Base-by-base conservation (phyloP, 768 basidiomycete species). In the Udeniomyces megalosporus region DNA sequence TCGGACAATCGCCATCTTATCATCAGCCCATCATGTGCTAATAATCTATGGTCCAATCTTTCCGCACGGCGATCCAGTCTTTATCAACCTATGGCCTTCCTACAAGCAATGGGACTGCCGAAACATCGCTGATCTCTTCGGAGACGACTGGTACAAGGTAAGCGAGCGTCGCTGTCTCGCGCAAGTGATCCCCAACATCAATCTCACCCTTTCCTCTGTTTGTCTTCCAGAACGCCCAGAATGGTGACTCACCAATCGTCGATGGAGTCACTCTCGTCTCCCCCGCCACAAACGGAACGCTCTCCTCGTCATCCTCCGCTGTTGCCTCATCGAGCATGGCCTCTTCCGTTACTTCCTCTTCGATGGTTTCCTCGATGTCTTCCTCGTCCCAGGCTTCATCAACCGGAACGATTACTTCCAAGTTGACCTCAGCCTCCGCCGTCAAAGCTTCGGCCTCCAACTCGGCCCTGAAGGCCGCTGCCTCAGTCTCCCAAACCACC, bases 11-110 rank as follows among this genome's bases (percentile, higher is more conserved):
- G 14, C 24, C 29, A 7, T 2, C n/a, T 60, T 11, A 28, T 15
- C 24, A 2, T 7, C 81, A n/a, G n/a, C 3, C 92, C 91, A 74
- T 81, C 84, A 0, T 74, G 75, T 46, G 79, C 79, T 29, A 34
- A 46, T 60, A 29, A 60, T 42, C 31, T 44, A 44, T 59, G 42
- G n/a, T 60, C 53, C 29, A 15, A 31, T 32, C n/a, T n/a, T n/a
- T n/a, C n/a, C n/a, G n/a, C n/a, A n/a, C n/a, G n/a, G n/a, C n/a
- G n/a, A n/a, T n/a, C 1, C 35, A 32, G 24, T 26, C 45, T 45
- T 66, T 61, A 48, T 66, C 53, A 38, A 54, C 38, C 38, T 51
- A 50, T 44, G 67, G 60, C 46, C 56, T 38, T 28, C 58, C 29
- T 64, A 54, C 54, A 52, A 26, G 15, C 46, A 44, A 17, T 57